These are phyloP conservation scores for Capronia coronata DNA, from an alignment of 2,329 filamentous ascomycete genomes.

Conservation along the genomic window DNA sequence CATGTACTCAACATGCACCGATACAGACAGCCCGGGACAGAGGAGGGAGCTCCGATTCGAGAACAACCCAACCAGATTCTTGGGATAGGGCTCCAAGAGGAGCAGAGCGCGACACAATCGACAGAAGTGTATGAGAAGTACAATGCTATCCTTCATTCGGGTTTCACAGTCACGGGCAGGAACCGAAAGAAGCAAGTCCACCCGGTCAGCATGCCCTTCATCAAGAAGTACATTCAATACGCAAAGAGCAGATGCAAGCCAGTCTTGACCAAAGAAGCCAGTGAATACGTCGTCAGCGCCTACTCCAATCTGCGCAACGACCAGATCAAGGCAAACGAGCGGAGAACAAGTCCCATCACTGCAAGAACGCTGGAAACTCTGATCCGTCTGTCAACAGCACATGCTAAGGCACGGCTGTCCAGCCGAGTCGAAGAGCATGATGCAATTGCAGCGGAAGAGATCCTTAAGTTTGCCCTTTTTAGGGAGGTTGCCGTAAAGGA, in stretches of 20 bases:
- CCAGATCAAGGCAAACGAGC: constrained; percentile 87
- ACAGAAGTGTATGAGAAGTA: constrained; percentile 93
- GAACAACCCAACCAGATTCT: constrained; percentile 79
- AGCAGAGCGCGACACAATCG: constrained; percentile 63
- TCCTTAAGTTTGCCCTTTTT: constrained; percentile 90
- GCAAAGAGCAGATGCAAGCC: constrained; percentile 89
- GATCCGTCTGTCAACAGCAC: constrained; percentile 94
- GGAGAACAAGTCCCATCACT: constrained; percentile 89
- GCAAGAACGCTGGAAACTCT: constrained; percentile 95
- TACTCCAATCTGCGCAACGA: constrained; percentile 94
- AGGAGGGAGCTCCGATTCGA: constrained; percentile 89
- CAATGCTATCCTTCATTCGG: constrained; percentile 90
- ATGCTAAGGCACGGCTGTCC: constrained; percentile 86
- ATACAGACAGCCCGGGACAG: constrained; percentile 83
- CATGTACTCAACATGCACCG: constrained; percentile 96
- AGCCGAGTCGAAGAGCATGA: constrained; percentile 84
- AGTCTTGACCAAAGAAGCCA: constrained; percentile 79
- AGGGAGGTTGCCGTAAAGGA: constrained; percentile 74
- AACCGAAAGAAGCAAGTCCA: constrained; percentile 67
- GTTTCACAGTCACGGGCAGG: constrained; percentile 68
- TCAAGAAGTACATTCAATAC: constrained; percentile 99
- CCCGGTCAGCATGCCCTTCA: constrained; percentile 80
- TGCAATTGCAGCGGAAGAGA: constrained; percentile 77
- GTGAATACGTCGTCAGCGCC: constrained; percentile 81
- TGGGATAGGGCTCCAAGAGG: constrained; percentile 75